phyloP scores from a whole-genome alignment of 2,329 filamentous ascomycete genomes.

The Aspergillus transmontanensis region DNA sequence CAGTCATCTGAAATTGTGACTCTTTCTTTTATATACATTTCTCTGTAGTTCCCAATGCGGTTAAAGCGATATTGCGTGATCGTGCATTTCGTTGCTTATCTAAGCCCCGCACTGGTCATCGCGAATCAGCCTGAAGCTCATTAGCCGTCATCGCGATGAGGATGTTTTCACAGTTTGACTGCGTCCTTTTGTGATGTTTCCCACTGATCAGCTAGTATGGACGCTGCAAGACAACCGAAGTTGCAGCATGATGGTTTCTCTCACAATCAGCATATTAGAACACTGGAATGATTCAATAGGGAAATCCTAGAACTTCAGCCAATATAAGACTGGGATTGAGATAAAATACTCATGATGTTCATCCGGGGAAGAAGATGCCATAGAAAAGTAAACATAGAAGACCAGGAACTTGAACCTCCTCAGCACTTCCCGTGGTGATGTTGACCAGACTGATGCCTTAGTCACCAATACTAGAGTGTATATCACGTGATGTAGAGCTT shows the following conservation, averaged over 20 bases:
- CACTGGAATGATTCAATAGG: neutral
- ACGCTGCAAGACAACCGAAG: neutral
- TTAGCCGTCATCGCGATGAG: neutral
- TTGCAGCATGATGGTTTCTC: neutral
- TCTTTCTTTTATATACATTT: slow-evolving; percentile 27
- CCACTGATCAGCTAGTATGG: neutral
- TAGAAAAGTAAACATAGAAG: neutral
- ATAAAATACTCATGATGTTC: neutral
- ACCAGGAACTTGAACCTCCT: neutral
- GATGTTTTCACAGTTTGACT: neutral
- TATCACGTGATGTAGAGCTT: slow-evolving; percentile 36
- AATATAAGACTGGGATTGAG: too few species aligned
- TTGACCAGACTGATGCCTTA: neutral
- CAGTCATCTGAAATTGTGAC: slow-evolving; percentile 2
- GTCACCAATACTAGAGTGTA: neutral
- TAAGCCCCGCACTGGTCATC: slow-evolving; percentile 17
- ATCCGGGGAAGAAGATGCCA: neutral
- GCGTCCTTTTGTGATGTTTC: neutral
- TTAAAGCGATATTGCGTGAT: slow-evolving; percentile 37
- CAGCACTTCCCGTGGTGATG: neutral
- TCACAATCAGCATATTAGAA: neutral
- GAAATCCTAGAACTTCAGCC: neutral
- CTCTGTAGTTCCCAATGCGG: slow-evolving; percentile 25
- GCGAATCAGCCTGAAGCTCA: neutral
- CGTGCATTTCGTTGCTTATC: slow-evolving; percentile 19